Evolutionary conservation across 306 rosid genomes (phyloP).

Genomic region (Pterocarpus santalinus): DNA sequence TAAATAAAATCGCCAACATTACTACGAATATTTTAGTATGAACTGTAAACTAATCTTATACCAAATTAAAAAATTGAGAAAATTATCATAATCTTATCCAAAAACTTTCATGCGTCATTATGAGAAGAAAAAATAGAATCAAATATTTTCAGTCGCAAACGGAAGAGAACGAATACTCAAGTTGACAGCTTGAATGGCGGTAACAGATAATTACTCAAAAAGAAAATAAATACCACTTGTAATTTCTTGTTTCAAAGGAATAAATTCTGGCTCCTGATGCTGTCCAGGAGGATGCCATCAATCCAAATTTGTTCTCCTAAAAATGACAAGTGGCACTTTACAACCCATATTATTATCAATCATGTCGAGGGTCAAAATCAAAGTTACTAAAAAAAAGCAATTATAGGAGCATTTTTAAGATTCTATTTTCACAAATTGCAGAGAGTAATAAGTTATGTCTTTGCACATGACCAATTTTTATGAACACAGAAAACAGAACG

Average conservation of each 20-base stretch:
- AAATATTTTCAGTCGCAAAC: neutral
- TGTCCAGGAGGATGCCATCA: conserved; percentile 30
- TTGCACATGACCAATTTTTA: neutral
- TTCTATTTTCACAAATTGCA: neutral
- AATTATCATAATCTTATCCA: neutral
- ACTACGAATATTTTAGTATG: too few species aligned
- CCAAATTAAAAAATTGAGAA: neutral
- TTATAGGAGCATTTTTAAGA: neutral
- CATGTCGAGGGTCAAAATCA: conserved; percentile 20
- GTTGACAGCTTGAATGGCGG: neutral
- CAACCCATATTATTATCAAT: conserved; percentile 22
- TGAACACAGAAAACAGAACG: neutral
- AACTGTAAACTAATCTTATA: neutral
- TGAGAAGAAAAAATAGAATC: neutral
- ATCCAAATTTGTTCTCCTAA: neutral
- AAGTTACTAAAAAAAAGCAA: neutral
- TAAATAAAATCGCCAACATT: too few species aligned
- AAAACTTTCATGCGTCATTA: neutral
- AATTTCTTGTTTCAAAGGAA: neutral
- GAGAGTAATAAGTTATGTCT: neutral
- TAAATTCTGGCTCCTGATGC: conserved; percentile 40
- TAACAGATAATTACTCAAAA: neutral
- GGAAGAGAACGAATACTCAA: neutral
- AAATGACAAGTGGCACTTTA: conserved; percentile 47
- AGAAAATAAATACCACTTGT: neutral